These are phyloP conservation scores for Alternaria viburni DNA, from an alignment of 2,329 filamentous ascomycete genomes.

Conservation along the genomic window DNA sequence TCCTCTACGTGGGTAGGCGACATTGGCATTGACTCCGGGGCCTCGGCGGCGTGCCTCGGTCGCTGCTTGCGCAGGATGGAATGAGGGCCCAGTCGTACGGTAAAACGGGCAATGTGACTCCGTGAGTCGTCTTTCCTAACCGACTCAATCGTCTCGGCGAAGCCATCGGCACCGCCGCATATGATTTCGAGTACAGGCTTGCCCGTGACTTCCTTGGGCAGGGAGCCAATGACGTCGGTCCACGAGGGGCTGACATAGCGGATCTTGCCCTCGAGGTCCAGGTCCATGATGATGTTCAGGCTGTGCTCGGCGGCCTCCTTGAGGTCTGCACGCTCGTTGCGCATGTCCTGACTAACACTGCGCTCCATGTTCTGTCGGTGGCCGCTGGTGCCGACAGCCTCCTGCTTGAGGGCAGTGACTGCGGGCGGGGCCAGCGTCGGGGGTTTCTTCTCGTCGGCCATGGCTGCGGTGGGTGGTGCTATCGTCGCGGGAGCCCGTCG, in stretches of 20 bases:
- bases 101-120: constrained; percentile 72
- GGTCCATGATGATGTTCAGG: constrained; percentile 92
- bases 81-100: constrained; percentile 44
- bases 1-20: constrained; percentile 33
- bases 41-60: constrained; percentile 31
- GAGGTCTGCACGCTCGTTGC: constrained; percentile 90
- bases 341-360: constrained; percentile 84
- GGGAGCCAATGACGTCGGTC: constrained; percentile 88
- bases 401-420: constrained; percentile 52
- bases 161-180: constrained; percentile 78
- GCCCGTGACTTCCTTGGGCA: constrained; percentile 74
- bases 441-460: constrained; percentile 36
- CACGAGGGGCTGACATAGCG: constrained; percentile 98
- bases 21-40: constrained; percentile 38
- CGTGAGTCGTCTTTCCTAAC: constrained; percentile 89
- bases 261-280: constrained; percentile 87
- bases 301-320: constrained; percentile 96
- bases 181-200: constrained; percentile 81
- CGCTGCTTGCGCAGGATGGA: constrained; percentile 44
- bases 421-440: constrained; percentile 51
- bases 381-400: constrained; percentile 38
- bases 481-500: constrained; percentile 15
- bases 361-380: constrained; percentile 59
- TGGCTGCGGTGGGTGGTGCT: constrained; percentile 21
- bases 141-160: constrained; percentile 81